phyloP scores from a whole-genome alignment of 306 rosid genomes.

The Ormosia semicastrata region DNA sequence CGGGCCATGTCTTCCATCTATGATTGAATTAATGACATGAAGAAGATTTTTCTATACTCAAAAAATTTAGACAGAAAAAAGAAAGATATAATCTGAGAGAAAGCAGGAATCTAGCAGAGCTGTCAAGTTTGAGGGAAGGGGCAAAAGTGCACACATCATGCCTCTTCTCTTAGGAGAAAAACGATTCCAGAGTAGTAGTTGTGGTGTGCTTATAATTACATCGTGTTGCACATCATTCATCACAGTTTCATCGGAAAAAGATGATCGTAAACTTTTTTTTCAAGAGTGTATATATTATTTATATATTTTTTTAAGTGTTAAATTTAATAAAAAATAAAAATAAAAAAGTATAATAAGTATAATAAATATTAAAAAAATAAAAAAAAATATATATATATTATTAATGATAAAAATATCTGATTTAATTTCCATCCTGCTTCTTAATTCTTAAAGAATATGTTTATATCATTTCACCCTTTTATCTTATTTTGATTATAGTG shows the following conservation, averaged over 20 bases:
- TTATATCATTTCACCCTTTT: not conserved
- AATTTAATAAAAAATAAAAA: too few relatives aligned
- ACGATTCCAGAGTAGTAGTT: not conserved
- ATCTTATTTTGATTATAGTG: not conserved
- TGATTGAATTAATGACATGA: not conserved
- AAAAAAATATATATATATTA: too few relatives aligned
- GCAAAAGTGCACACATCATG: not conserved
- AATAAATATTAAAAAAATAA: too few relatives aligned
- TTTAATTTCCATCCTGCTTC: not conserved
- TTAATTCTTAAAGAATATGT: not conserved
- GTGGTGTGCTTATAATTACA: constrained; percentile 8
- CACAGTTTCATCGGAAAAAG: too few relatives aligned
- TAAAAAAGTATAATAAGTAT: too few relatives aligned
- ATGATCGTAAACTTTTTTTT: too few relatives aligned
- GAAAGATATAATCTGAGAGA: not conserved
- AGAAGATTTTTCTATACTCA: not conserved
- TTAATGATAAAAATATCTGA: too few relatives aligned
- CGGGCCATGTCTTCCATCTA: not conserved
- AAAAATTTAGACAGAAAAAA: not conserved
- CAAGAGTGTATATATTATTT: too few relatives aligned
- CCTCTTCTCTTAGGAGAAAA: not conserved
- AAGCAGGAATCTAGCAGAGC: not conserved
- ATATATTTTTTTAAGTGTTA: too few relatives aligned
- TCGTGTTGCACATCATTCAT: constrained; percentile 17
- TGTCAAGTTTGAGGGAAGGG: not conserved